These are phyloP conservation scores for Spirogloea muscicola DNA, from an alignment of 139 green algal genomes.

Conservation along the genomic window DNA sequence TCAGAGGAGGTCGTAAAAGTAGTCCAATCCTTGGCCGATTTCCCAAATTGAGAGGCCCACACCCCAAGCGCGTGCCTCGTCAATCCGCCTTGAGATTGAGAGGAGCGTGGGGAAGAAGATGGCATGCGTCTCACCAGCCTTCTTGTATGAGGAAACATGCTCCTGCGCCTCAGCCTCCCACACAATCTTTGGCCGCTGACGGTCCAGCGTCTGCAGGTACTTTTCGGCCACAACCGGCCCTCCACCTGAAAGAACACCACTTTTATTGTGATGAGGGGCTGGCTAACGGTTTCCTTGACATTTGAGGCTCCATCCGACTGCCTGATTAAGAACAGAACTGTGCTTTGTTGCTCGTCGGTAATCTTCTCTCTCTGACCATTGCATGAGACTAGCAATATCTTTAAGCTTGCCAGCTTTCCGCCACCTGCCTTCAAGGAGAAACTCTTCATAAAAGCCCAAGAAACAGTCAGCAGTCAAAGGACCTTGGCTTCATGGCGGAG, in stretches of 20 bases:
- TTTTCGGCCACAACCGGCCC: conserved; percentile 28
- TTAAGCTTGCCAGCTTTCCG: too few relatives aligned
- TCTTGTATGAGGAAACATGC: conserved; percentile 45
- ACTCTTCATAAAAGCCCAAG: too few relatives aligned
- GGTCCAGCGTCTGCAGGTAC: conserved; percentile 34
- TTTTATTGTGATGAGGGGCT: too few relatives aligned
- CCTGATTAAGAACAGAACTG: too few relatives aligned
- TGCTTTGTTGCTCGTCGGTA: too few relatives aligned
- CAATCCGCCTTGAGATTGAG: conserved; percentile 41
- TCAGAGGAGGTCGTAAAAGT: conserved; percentile 51
- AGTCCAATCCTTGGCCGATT: conserved; percentile 49
- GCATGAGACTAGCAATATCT: too few relatives aligned
- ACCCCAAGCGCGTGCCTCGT: conserved; percentile 31
- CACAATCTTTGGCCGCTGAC: conserved; percentile 18
- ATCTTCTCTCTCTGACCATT: too few relatives aligned
- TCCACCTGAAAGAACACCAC: conserved; percentile 14
- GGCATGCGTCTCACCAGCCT: not conserved
- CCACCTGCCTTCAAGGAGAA: too few relatives aligned
- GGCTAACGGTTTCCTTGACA: too few relatives aligned
- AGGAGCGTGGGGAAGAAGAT: conserved; percentile 49
- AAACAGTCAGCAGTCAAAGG: too few relatives aligned
- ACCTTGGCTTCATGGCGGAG: too few relatives aligned
- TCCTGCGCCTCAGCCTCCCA: conserved; percentile 29
- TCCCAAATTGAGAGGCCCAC: conserved; percentile 50
- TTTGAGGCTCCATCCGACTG: too few relatives aligned